Evolutionary conservation across 1,284 basidiomycete species (phyloP), one percentile per base, ranked within the genome.

Genomic region (Trichosporon asahii): DNA sequence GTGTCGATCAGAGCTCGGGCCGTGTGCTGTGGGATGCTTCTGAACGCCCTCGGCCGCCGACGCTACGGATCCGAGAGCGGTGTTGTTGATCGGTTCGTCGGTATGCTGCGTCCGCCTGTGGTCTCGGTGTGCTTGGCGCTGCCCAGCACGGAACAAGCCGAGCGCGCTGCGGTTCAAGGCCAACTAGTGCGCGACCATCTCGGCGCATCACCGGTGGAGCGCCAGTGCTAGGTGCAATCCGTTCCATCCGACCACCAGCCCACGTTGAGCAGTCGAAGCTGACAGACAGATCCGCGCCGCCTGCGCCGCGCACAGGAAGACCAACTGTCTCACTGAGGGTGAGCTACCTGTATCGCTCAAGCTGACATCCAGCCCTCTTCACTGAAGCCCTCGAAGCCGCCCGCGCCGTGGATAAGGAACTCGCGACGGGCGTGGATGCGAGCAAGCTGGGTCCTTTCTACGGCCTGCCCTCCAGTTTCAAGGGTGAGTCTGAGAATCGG

Each of bases 381-480:
- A 29, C 53, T 3, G 72, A 78, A 31, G 80, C 76, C 0, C 66
- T 80, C 11, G 71, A 67, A 1, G 66, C 70, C 37, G 80, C 80
- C 1, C 67, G 71, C 27, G 49, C 25, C 1, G 73, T 75, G 64
- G 80, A 82, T 46, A 66, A 70, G n/a, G 75, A 72, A 73, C 92
- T 90, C 76, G 85, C 86, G 1, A 73, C 78, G 15, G 91, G 89
- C 0, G 76, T 92, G 29, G 86, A 86, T 21, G 27, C 57, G 9
- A 31, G 29, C 49, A 53, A 53, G 49, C 49, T 53, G 11, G 94
- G 94, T 0, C 88, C 88, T 11, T 85, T 94, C 44, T 91, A 92
- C 78, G 93, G 93, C 31, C 88, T 96, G 18, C 94, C 94, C 4
- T 87, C 93, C 67, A 88, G 89, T 80, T 83, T 90, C 78, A 91